These are phyloP conservation scores for Anthoceros angustus DNA, from an alignment of 225 moss, liverwort and hornwort species.

Conservation along the genomic window DNA sequence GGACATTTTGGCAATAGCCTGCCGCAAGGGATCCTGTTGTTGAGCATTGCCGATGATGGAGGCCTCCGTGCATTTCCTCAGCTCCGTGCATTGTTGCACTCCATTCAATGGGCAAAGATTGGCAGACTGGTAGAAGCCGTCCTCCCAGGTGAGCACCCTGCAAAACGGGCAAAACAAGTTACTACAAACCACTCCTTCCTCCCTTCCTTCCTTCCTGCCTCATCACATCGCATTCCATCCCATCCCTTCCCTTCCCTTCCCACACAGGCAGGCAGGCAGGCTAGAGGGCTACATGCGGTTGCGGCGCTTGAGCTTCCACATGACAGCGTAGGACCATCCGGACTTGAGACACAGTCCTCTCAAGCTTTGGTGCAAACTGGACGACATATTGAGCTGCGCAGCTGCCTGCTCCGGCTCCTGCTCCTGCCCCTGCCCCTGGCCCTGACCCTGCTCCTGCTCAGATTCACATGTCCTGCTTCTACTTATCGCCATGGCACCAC, in stretches of 20 bases:
- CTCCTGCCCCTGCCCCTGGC: no score
- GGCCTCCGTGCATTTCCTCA: neutral
- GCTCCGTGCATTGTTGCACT: neutral
- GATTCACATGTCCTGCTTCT: no score
- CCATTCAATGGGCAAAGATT: neutral
- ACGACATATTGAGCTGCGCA: no score
- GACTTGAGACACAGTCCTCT: neutral
- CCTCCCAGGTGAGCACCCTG: slow-evolving; percentile 23
- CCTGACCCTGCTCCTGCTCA: no score
- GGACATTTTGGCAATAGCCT: slow-evolving; percentile 17
- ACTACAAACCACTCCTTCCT: neutral
- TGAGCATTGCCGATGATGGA: neutral
- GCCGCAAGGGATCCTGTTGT: slow-evolving; percentile 9
- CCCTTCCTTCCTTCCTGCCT: neutral
- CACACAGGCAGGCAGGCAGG: neutral
- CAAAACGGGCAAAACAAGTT: neutral
- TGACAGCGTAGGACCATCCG: slow-evolving; percentile 19
- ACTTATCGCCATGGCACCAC: no score
- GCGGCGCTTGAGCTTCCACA: slow-evolving; percentile 23
- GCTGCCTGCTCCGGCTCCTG: no score
- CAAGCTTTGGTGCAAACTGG: no score
- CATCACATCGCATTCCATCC: neutral
- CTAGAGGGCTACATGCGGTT: slow-evolving; percentile 12
- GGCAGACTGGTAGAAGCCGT: slow-evolving; percentile 17
- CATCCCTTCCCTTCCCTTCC: neutral